A percentile compares a stretch with the other conserved stretches of the same genome.
These are phyloP conservation scores for Gastrodia elata DNA, from an alignment of 106 monocot genomes.

Conservation along the genomic window DNA sequence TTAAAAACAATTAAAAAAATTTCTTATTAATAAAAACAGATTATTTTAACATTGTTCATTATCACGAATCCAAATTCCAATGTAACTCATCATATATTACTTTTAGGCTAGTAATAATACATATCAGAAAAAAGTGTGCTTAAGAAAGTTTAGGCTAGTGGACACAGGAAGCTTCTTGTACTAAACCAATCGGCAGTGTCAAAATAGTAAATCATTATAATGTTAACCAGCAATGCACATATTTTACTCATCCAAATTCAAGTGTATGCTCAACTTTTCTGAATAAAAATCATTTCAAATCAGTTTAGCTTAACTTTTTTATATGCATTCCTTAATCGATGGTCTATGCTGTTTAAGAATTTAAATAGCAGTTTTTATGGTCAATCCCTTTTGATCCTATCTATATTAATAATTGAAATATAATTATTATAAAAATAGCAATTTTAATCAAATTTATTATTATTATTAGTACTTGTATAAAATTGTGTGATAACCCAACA, in stretches of 20 bases:
- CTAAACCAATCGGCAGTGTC: background rate
- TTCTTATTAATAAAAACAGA: background rate
- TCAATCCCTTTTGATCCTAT: background rate
- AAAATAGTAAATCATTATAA: background rate
- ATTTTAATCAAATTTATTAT: too few species aligned
- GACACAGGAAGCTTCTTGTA: background rate
- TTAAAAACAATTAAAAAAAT: background rate
- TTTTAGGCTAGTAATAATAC: too few species aligned
- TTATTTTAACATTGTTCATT: background rate
- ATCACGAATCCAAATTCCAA: background rate
- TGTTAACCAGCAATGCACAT: background rate
- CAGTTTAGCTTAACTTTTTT: background rate
- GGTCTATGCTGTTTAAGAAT: background rate
- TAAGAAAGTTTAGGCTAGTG: too few species aligned
- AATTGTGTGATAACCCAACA: too few species aligned
- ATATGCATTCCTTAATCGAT: background rate
- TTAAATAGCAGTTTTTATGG: background rate
- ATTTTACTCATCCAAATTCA: background rate
- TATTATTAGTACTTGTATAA: too few species aligned
- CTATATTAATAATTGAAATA: background rate
- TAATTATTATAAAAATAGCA: too few species aligned
- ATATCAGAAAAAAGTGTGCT: too few species aligned
- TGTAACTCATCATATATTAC: background rate
- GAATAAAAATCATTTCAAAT: background rate
- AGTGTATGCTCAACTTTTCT: background rate